Evolutionary conservation across 2,329 filamentous ascomycete species (phyloP).

Genomic region (Monilinia fructigena): DNA sequence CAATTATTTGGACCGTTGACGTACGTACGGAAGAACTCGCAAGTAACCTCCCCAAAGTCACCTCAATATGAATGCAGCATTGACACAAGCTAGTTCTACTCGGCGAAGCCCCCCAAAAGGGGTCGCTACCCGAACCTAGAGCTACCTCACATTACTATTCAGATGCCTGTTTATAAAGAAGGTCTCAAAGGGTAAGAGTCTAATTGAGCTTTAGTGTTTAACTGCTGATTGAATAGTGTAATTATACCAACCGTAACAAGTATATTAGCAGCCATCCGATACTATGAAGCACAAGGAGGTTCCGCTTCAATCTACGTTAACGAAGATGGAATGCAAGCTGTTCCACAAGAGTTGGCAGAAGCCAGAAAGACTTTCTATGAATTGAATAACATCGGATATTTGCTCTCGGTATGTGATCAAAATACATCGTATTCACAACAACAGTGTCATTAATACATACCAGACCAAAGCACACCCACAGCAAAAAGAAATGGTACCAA

Average conservation of each 20-base stretch:
- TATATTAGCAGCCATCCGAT: slow-evolving; percentile 56
- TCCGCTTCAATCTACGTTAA: slow-evolving; percentile 67
- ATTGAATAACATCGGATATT: slow-evolving; percentile 56
- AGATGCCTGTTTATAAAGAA: slow-evolving; percentile 52
- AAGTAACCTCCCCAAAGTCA: neutral
- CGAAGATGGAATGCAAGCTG: slow-evolving; percentile 65
- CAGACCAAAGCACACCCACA: slow-evolving; percentile 42
- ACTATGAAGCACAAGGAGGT: slow-evolving; percentile 60
- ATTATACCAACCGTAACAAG: slow-evolving; percentile 58
- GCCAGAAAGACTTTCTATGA: slow-evolving; percentile 56
- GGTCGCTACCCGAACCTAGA: slow-evolving; percentile 27
- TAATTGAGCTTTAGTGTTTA: neutral
- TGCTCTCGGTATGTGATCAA: slow-evolving; percentile 42
- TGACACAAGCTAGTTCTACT: slow-evolving; percentile 23
- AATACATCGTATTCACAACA: neutral
- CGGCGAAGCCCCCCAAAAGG: slow-evolving; percentile 43
- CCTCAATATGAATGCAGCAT: neutral
- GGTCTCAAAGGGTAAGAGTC: slow-evolving; percentile 38
- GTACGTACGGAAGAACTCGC: slow-evolving; percentile 28
- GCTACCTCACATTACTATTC: slow-evolving; percentile 47
- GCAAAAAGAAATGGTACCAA: slow-evolving; percentile 25
- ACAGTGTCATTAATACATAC: neutral
- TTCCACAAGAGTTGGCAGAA: slow-evolving; percentile 29
- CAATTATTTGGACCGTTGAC: slow-evolving; percentile 31
- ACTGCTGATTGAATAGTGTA: slow-evolving; percentile 39